Base-by-base conservation (phyloP, 2,329 filamentous ascomycete species). In the Ambrosiella beaveri region DNA sequence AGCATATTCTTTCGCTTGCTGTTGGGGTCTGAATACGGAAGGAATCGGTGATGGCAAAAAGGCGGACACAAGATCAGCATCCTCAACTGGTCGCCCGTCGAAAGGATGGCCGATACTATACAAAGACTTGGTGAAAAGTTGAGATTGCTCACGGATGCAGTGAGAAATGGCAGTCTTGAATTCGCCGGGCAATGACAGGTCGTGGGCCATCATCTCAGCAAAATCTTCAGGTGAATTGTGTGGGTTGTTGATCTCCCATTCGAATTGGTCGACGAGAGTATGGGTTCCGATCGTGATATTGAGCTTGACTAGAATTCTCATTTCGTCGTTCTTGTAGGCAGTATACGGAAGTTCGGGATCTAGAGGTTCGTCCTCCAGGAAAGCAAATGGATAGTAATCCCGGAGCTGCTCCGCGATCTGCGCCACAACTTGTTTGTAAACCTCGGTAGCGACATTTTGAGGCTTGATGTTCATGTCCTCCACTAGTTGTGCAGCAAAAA, bases 241-340 rank as follows among this genome's bases (percentile, higher is more conserved):
- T 0, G 90, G 86, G 68, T 95, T 94, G 71, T 97, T 97, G 68
- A 97, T 89, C 65, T 98, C 93, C 93, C 93, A 98, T 70, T 98
- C 93, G 62, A 98, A 97, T 68, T 97, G 93, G 66, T 98, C 93
- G 40, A 96, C 85, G 35, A 98, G 75, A 0, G 90, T 97, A 66
- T 95, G 88, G 62, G 88, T 85, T 45, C 91, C 93, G 66, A 98
- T 96, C 6, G 93, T 97, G 66, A 98, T 95, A 70, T 97, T 96
- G 55, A 98, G 77, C 70, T 96, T 97, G 70, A 98, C 82, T 49
- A 95, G 74, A 64, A 98, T 86, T 55, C 93, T 85, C 91, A 98
- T 96, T 73, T 98, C 93, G 68, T 98, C 93, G 67, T 98, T 95
- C 71, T 97, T 97, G 74, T 96, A 95, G 6, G 93, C 90, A 44